Evolutionary conservation across 2,329 filamentous ascomycete species (phyloP).

Genomic region (Fusarium nematophilum): DNA sequence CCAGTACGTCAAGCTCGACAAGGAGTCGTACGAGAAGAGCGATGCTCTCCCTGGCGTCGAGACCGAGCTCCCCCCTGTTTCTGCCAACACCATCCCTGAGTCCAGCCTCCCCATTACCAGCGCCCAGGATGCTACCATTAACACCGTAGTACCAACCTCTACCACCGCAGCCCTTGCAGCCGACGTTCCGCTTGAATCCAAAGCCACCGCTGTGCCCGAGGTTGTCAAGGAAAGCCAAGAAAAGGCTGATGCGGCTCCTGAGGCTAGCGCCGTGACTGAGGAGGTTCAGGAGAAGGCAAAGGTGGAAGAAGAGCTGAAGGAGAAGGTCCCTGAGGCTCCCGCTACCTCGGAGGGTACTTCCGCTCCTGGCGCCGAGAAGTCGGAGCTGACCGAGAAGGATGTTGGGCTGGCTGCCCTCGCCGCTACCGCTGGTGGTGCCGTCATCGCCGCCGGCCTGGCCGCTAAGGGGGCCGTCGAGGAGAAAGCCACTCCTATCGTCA

Average conservation of each 20-base stretch:
- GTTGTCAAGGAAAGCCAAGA: constrained; percentile 79
- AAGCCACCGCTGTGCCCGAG: constrained; percentile 52
- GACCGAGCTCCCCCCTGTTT: constrained; percentile 65
- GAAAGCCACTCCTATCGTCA: constrained; percentile 53
- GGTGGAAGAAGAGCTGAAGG: constrained; percentile 77
- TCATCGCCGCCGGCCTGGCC: constrained; percentile 46
- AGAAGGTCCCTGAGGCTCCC: constrained; percentile 71
- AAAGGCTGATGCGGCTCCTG: constrained; percentile 71
- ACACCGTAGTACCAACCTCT: constrained; percentile 63
- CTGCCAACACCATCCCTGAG: constrained; percentile 79
- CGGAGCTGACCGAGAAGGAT: constrained; percentile 56
- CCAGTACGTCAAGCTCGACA: constrained; percentile 79
- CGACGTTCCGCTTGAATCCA: constrained; percentile 72
- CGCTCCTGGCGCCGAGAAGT: constrained; percentile 64
- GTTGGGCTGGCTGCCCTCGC: constrained; percentile 55
- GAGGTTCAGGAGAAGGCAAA: constrained; percentile 78
- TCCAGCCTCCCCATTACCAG: constrained; percentile 77
- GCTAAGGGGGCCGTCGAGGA: constrained; percentile 52
- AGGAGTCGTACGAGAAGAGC: constrained; percentile 87
- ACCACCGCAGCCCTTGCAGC: constrained; percentile 78
- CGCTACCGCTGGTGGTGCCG: constrained; percentile 48
- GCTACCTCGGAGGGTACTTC: constrained; percentile 67
- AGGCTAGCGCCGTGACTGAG: constrained; percentile 72
- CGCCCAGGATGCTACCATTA: constrained; percentile 59
- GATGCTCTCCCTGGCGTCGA: constrained; percentile 69